Evolutionary conservation across 1,139 yeast species (phyloP).

Genomic region (Suhomyces chickasaworum): DNA sequence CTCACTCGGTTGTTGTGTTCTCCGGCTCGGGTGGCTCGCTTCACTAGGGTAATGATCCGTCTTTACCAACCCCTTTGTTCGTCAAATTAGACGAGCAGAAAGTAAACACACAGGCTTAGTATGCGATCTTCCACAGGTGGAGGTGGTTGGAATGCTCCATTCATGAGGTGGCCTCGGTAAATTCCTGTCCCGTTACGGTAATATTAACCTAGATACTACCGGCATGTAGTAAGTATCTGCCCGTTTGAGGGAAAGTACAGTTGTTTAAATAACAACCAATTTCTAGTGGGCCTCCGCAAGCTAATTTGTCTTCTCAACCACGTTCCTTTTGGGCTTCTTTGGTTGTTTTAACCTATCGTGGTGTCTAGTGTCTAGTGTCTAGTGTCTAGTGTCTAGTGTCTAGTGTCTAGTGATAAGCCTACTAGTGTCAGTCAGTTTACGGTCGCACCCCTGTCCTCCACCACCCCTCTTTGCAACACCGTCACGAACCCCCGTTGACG

Average conservation of each 20-base stretch:
- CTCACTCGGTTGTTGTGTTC: not conserved
- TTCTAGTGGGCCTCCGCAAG: slow-evolving; percentile 6
- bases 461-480: slow-evolving; percentile 1
- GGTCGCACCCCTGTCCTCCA: not conserved
- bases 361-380: not conserved
- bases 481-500: slow-evolving; percentile 2
- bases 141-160: not conserved
- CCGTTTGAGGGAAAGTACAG: not conserved
- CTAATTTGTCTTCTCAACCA: slow-evolving; percentile 10
- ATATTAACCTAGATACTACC: slow-evolving; percentile 3
- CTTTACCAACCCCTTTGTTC: slow-evolving; percentile 1
- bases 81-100: slow-evolving; percentile 5
- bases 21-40: not conserved
- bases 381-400: not conserved
- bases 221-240: slow-evolving; percentile 1
- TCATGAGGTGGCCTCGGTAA: slow-evolving; percentile 5
- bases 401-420: not conserved
- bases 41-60: not conserved
- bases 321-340: slow-evolving; percentile 2
- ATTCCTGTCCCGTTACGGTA: slow-evolving; percentile 1
- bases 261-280: slow-evolving; percentile 13
- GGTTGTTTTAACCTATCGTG: not conserved
- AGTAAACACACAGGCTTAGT: slow-evolving; percentile 1
- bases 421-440: not conserved
- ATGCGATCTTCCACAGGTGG: not conserved